Conservation (phyloP, 2,329 filamentous ascomycete genomes). For the Trichophaea hybrida region DNA sequence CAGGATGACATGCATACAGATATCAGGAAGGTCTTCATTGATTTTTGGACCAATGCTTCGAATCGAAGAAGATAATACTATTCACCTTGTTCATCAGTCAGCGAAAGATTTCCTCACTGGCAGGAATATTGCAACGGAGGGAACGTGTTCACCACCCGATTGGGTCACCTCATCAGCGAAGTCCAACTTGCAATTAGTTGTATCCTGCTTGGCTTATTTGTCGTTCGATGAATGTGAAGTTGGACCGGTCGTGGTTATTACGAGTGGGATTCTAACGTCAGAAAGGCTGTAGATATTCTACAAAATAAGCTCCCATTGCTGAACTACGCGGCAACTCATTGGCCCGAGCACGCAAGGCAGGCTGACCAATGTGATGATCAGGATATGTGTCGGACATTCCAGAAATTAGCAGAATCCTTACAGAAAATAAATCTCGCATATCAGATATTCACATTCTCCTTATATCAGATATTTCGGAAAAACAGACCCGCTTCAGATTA, state of each 20-base stretch:
- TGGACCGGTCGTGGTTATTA: not conserved
- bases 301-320: not conserved
- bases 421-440: not conserved
- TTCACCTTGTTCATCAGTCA: slow-evolving; percentile 26
- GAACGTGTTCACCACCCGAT: not conserved
- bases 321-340: not conserved
- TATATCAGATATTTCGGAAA: not conserved
- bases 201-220: not conserved
- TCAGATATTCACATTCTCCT: not conserved
- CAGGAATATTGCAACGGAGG: not conserved
- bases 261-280: not conserved
- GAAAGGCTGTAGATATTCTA: not conserved
- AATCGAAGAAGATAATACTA: slow-evolving; percentile 16
- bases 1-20: slow-evolving; percentile 19
- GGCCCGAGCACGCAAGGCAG: not conserved
- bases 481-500: not conserved
- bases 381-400: not conserved
- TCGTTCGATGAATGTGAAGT: not conserved
- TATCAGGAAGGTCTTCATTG: slow-evolving; percentile 16
- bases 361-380: not conserved
- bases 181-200: not conserved
- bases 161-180: not conserved
- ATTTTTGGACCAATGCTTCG: slow-evolving; percentile 20
- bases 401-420: not conserved
- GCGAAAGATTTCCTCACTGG: slow-evolving; percentile 22